Base-by-base conservation (phyloP, 2,329 filamentous ascomycete species). In the Aspergillus tubingensis region DNA sequence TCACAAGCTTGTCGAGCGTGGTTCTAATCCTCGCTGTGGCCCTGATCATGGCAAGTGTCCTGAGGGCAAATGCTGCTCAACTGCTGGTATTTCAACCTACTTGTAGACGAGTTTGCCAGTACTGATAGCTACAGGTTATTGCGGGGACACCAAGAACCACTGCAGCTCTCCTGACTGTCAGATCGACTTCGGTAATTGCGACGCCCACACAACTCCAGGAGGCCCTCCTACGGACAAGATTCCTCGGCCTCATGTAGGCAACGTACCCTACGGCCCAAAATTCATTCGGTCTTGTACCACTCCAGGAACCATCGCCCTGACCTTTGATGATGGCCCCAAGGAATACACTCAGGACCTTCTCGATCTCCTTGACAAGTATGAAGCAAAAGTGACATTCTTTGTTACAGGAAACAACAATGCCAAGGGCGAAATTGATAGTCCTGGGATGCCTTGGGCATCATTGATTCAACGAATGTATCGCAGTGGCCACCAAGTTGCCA, bases 331-430 rank as follows among this genome's bases (percentile, higher is more conserved):
- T 70, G 88, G 88, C 1, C 88, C 87, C 21, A 84, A 84, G 64
- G 73, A 80, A 19, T 88, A 86, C 72, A 90, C 87, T 1, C 74
- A 76, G 43, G 82, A 87, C 62, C 80, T 90, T 11, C 79, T 90
- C 11, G 84, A 89, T 67, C 78, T 88, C 57, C 80, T 90, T 49
- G 80, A 81, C 61, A 78, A 76, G 25, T 87, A 88, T 68, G 77
- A 82, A 27, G 86, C 85, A 13, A 87, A 85, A 64, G 88, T 86
- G 1, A 90, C 88, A 2, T 91, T 91, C 72, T 90, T 89, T 73
- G 80, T 90, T 62, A 85, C 77, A 11, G 81, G 81, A 3, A 74
- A 80, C 54, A 81, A 80, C 63, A 81, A 79, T 50, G 77, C 73
- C 17, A 79, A 78, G 62, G 81, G 80, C 15, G 64, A 71, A 13